Percentiles rank a stretch among this genome's conserved stretches.
Conservation (phyloP, 2,329 filamentous ascomycete genomes). For the Aureobasidium subglaciale region DNA sequence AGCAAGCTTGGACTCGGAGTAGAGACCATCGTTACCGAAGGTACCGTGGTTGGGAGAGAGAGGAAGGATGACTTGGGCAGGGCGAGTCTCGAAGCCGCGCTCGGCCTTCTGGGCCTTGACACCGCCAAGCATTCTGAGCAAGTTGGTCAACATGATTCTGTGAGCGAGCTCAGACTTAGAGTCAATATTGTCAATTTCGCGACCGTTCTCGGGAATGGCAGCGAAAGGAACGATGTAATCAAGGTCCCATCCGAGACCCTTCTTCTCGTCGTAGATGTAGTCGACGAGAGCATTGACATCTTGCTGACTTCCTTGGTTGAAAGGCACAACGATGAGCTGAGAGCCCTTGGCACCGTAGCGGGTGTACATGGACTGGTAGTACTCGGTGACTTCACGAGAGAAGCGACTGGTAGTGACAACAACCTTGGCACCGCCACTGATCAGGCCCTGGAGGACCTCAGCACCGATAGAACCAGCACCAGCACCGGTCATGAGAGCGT, state of each 20-base stretch:
- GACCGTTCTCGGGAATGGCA: constrained; percentile 94
- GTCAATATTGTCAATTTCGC: constrained; percentile 93
- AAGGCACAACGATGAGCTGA: constrained; percentile 94
- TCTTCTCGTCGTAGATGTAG: constrained; percentile 96
- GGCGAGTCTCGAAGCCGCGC: constrained; percentile 86
- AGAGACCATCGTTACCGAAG: constrained; percentile 94
- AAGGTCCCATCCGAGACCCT: constrained; percentile 94
- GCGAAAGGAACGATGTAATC: constrained; percentile 95
- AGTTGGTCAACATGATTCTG: constrained; percentile 97
- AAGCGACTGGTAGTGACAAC: constrained; percentile 94
- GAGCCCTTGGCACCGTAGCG: constrained; percentile 89
- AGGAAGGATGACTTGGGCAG: constrained; percentile 91
- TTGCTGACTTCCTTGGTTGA: constrained; percentile 98
- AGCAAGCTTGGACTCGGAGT: constrained; percentile 95
- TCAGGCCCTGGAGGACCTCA: constrained; percentile 89
- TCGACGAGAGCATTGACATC: constrained; percentile 89
- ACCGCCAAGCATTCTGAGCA: constrained; percentile 79
- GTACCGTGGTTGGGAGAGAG: constrained; percentile 97
- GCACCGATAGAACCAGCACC: constrained; percentile 97
- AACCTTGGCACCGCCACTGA: constrained; percentile 94
- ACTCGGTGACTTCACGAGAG: constrained; percentile 95
- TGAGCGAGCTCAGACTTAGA: constrained; percentile 97
- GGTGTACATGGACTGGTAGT: constrained; percentile 98
- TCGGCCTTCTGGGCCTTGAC: constrained; percentile 88
- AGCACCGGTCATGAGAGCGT: constrained; percentile 96